Conservation (phyloP, 169 alveolate genomes). For the Plasmodium chabaudi region DNA sequence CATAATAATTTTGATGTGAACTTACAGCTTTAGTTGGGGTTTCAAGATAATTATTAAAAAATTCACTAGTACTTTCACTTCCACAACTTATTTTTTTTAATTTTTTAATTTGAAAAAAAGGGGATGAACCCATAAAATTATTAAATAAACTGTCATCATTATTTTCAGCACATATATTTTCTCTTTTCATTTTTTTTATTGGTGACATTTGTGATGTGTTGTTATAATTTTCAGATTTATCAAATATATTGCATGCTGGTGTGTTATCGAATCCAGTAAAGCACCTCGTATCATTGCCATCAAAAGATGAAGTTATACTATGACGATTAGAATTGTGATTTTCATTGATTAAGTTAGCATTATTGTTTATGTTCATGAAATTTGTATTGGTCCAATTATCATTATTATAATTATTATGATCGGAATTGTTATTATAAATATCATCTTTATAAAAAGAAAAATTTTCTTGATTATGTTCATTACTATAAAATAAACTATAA, state of each 20-base stretch:
- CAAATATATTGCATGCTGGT: slow-evolving; percentile 21
- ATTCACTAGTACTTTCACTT: slow-evolving; percentile 66
- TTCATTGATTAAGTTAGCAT: slow-evolving; percentile 1
- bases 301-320: slow-evolving; percentile 37
- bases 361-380: not conserved
- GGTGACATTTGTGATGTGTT: slow-evolving; percentile 15
- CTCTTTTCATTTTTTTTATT: slow-evolving; percentile 52
- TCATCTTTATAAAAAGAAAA: not conserved
- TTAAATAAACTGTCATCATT: slow-evolving; percentile 22
- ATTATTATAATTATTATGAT: slow-evolving; percentile 8
- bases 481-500: slow-evolving; percentile 70
- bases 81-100: slow-evolving; percentile 36
- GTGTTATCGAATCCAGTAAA: slow-evolving; percentile 30
- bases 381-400: not conserved
- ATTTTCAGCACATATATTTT: slow-evolving; percentile 39
- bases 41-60: slow-evolving; percentile 68
- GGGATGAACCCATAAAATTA: slow-evolving; percentile 44
- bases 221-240: slow-evolving; percentile 1
- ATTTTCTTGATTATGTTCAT: slow-evolving; percentile 40
- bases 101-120: slow-evolving; percentile 32
- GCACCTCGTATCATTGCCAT: slow-evolving; percentile 28
- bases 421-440: slow-evolving; percentile 14
- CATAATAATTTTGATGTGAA: slow-evolving; percentile 28
- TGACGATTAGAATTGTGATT: not conserved
- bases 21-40: slow-evolving; percentile 48